phyloP scores from a whole-genome alignment of 129 eudicot genomes.

The carrot (Daucus carota) region DNA sequence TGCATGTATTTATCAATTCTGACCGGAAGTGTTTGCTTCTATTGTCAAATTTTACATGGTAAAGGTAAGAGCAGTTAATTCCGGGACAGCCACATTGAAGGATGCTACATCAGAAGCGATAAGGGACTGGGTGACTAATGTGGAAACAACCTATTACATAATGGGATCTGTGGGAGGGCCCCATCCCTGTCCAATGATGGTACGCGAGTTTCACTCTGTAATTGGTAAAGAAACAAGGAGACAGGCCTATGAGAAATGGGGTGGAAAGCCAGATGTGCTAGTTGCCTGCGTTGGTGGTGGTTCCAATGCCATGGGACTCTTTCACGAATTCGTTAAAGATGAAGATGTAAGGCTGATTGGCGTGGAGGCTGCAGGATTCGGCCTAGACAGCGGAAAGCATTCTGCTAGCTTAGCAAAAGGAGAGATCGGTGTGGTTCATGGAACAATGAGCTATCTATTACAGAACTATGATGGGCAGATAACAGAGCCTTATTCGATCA shows the following conservation, averaged over 20 bases:
- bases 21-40: background rate
- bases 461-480: constrained; percentile 96
- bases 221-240: constrained; percentile 90
- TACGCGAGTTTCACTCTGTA: constrained; percentile 56
- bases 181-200: constrained; percentile 82
- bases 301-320: constrained; percentile 91
- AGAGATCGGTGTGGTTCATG: constrained; percentile 88
- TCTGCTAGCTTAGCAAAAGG: constrained; percentile 87
- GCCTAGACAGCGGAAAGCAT: constrained; percentile 84
- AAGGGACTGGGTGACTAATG: constrained; percentile 88
- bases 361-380: constrained; percentile 94
- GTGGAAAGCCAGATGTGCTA: constrained; percentile 83
- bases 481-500: constrained; percentile 83
- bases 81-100: constrained; percentile 87
- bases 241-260: constrained; percentile 94
- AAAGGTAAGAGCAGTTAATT: constrained; percentile 87
- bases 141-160: constrained; percentile 64
- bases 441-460: constrained; percentile 95
- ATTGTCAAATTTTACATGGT: background rate
- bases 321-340: constrained; percentile 83
- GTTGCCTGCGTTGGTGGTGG: constrained; percentile 98
- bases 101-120: constrained; percentile 96
- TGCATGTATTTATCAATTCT: background rate
- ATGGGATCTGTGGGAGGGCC: constrained; percentile 68
- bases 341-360: constrained; percentile 81